Percentiles rank a stretch among this genome's conserved stretches.
Evolutionary conservation across 2,329 filamentous ascomycete species (phyloP).

Genomic region (Aspergillus tamarii): DNA sequence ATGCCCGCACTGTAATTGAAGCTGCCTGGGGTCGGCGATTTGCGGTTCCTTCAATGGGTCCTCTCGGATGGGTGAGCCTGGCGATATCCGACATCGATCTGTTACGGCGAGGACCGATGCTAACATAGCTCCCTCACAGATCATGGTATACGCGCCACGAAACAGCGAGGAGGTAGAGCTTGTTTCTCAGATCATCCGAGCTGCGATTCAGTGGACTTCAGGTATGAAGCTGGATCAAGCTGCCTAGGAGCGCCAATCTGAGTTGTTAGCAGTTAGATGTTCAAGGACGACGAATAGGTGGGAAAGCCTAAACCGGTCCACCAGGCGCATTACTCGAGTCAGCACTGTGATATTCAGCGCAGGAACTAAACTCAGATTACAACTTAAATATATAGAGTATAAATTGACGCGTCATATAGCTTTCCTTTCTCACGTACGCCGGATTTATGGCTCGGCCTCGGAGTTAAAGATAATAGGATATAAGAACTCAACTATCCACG

Average conservation of each 20-base stretch:
- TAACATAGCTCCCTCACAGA: neutral
- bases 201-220: neutral
- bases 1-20: neutral
- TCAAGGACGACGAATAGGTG: no score
- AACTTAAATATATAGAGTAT: no score
- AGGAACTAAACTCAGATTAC: no score
- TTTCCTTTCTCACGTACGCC: neutral
- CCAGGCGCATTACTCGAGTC: neutral
- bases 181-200: neutral
- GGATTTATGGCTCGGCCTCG: neutral
- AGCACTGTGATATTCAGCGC: neutral
- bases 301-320: no score
- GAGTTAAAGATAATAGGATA: neutral
- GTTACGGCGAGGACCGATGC: neutral
- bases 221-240: neutral
- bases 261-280: no score
- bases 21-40: neutral
- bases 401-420: neutral
- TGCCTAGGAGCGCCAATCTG: neutral
- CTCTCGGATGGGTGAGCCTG: neutral
- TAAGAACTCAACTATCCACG: neutral
- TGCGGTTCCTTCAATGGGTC: neutral
- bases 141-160: neutral
- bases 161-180: neutral
- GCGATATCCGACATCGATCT: no score